Evolutionary conservation across 257 asterid species (phyloP), one percentile per base, ranked within the genome.

Genomic region (Thymus quinquecostatus): DNA sequence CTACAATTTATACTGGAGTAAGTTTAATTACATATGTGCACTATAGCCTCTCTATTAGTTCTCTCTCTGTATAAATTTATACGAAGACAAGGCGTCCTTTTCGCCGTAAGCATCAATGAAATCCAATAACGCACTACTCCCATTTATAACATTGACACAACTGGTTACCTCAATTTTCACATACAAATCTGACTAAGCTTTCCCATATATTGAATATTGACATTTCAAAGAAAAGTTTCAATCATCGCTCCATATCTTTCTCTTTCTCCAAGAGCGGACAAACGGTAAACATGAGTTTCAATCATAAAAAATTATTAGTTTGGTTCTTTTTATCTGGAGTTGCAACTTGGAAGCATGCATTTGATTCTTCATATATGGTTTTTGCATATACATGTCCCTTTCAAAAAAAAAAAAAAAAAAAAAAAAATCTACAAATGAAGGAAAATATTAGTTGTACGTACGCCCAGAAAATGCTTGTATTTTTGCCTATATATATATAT

Each of bases 71-170:
- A 36, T 4, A 36, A 36, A 36, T 36, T 36, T 36, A 36, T 36
- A 36, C 2, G 41, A 36, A 72, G 65, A 73, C 64, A 67, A 21
- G 28, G 50, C 79, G 74, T 13, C 51, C n/a, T 75, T 68, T 50
- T 68, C 79, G 75, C 65, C 70, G 34, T 8, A 48, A 66, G 55
- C 75, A 62, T 7, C 55, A 40, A 66, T 14, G 38, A 41, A 53
- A 61, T 68, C 60, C 71, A 67, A 74, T 21, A 70, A 70, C 50
- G 59, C 59, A 13, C 13, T 70, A 29, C n/a, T 54, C 32, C 60
- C 21, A 48, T 65, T 47, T 33, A 56, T 49, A 33, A 50, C 36
- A 45, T 4, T 3, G 27, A 40, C 13, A 55, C 38, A 51, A 53
- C 58, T 65, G 7, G 36, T 50, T 50, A n/a, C n/a, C n/a, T n/a